Evolutionary conservation across 768 basidiomycete species (phyloP).

Genomic region (Hygrocybe punicea): DNA sequence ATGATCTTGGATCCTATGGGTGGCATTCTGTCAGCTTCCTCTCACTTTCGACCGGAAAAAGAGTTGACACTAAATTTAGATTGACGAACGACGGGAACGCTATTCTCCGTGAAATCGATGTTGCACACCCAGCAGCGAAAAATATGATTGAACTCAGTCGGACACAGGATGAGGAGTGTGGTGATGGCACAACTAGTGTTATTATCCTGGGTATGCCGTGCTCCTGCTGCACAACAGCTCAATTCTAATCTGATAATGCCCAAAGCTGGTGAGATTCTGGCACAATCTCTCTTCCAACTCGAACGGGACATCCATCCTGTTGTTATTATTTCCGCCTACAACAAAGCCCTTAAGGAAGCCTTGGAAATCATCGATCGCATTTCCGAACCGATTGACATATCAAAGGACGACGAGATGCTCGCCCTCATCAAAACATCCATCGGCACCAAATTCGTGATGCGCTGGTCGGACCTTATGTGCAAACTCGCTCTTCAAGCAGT

Average conservation of each 20-base stretch:
- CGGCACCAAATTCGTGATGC: conserved; percentile 94
- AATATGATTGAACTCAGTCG: conserved; percentile 98
- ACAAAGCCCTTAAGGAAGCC: conserved; percentile 90
- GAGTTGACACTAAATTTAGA: conserved; percentile 39
- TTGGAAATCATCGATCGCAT: conserved; percentile 85
- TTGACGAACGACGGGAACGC: conserved; percentile 99
- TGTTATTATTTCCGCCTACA: conserved; percentile 97
- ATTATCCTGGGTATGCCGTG: conserved; percentile 82
- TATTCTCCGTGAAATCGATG: conserved; percentile 96
- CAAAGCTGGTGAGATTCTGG: conserved; percentile 90
- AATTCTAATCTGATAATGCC: neutral
- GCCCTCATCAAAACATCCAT: conserved; percentile 97
- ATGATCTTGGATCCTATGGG: conserved; percentile 99
- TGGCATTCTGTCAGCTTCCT: conserved; percentile 76
- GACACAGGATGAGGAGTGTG: conserved; percentile 98
- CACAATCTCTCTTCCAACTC: conserved; percentile 87
- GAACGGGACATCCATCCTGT: conserved; percentile 98
- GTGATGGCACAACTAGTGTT: conserved; percentile 97
- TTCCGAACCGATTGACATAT: conserved; percentile 84
- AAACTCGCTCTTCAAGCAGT: conserved; percentile 90
- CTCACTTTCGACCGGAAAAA: conserved; percentile 1
- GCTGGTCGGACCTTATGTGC: conserved; percentile 99
- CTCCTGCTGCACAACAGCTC: neutral
- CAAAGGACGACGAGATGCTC: conserved; percentile 87
- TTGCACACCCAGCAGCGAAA: conserved; percentile 97